A percentile compares a stretch with the other conserved stretches of the same genome.
These are phyloP conservation scores for Podospora comata DNA, from an alignment of 495 filamentous ascomycete species.

Conservation along the genomic window DNA sequence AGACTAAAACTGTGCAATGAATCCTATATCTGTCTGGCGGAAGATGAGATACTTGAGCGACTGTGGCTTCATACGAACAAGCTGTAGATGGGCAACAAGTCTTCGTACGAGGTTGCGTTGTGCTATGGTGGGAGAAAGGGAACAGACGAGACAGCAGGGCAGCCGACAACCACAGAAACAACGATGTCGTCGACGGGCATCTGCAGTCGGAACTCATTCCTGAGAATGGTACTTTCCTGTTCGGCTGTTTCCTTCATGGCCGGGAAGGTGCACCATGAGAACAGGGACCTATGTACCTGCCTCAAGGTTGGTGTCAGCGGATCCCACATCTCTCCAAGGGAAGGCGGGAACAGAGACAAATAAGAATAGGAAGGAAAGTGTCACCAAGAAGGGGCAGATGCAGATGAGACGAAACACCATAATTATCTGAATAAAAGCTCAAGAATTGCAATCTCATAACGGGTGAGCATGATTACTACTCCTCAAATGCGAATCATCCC, in stretches of 20 bases:
- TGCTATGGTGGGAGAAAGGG: neutral
- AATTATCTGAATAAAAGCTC: neutral
- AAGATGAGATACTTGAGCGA: conserved; percentile 15
- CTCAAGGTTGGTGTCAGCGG: neutral
- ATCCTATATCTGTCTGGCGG: conserved; percentile 19
- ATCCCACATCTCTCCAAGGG: neutral
- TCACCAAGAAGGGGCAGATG: neutral
- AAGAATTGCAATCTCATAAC: conserved; percentile 9
- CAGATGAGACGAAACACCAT: neutral
- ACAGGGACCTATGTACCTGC: neutral
- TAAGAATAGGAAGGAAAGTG: neutral
- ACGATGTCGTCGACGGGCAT: neutral
- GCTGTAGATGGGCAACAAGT: neutral
- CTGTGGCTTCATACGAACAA: neutral
- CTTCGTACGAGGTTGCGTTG: neutral
- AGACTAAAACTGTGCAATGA: conserved; percentile 27
- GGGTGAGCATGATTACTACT: conserved; percentile 16
- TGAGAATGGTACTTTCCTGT: neutral
- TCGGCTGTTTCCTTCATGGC: neutral
- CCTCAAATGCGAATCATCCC: conserved; percentile 27
- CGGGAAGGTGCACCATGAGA: neutral
- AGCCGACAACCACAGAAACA: neutral
- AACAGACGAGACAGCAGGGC: neutral
- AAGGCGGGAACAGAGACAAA: neutral
- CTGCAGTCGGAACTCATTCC: neutral